Evolutionary conservation across 2,329 filamentous ascomycete species (phyloP).

Genomic region (Trichophyton simii): DNA sequence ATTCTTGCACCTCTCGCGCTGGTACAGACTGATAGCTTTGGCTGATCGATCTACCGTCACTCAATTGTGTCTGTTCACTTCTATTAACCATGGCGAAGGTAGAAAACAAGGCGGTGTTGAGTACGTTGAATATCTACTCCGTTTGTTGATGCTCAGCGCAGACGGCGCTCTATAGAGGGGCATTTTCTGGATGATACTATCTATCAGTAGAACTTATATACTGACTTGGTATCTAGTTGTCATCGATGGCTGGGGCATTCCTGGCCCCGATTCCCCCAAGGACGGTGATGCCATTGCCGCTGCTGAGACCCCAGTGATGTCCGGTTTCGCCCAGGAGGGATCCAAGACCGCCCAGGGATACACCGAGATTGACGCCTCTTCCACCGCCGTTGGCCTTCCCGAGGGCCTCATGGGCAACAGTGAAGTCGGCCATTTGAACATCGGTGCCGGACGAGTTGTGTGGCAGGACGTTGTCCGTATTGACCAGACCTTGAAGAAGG

Average conservation of each 20-base stretch:
- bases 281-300: constrained; percentile 91
- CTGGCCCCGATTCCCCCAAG: constrained; percentile 65
- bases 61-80: background rate
- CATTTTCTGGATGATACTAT: constrained; percentile 15
- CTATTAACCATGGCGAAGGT: constrained; percentile 31
- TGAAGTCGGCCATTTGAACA: constrained; percentile 97
- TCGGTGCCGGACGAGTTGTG: constrained; percentile 90
- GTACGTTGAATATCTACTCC: constrained; percentile 30
- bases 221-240: constrained; percentile 51
- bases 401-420: constrained; percentile 98
- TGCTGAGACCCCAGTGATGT: constrained; percentile 90
- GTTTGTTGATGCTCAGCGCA: background rate
- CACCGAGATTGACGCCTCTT: constrained; percentile 89
- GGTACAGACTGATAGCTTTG: background rate
- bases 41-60: background rate
- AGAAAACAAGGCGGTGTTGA: constrained; percentile 58
- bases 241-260: constrained; percentile 97
- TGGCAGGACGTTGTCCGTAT: constrained; percentile 98
- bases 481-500: constrained; percentile 80
- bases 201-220: constrained; percentile 7
- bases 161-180: background rate
- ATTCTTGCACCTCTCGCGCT: background rate
- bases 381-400: constrained; percentile 84
- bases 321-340: constrained; percentile 55
- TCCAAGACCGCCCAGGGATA: constrained; percentile 71